Conservation (phyloP, 352 stramenopile species). For the Hyaloperonospora arabidopsidis region DNA sequence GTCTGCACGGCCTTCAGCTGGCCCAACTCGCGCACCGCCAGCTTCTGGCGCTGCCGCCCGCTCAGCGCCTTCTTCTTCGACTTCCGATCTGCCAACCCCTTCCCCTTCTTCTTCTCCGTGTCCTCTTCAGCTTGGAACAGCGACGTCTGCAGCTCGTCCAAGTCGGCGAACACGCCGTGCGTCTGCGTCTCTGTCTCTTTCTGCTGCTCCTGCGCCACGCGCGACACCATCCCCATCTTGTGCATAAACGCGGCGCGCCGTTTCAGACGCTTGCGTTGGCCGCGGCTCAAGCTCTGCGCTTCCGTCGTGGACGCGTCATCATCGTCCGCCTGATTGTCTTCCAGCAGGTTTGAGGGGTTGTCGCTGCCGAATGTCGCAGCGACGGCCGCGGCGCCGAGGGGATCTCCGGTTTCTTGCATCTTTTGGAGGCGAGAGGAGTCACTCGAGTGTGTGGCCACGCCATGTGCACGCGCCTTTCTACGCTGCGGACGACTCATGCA, state of each 20-base stretch:
- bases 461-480: slow-evolving; percentile 54
- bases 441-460: slow-evolving; percentile 39
- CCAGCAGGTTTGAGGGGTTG: slow-evolving; percentile 4
- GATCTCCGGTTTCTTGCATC: slow-evolving; percentile 13
- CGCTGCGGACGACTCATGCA: slow-evolving; percentile 47
- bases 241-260: slow-evolving; percentile 72
- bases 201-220: slow-evolving; percentile 49
- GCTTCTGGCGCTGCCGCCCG: slow-evolving; percentile 75
- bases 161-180: slow-evolving; percentile 57
- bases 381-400: slow-evolving; percentile 47
- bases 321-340: slow-evolving; percentile 37
- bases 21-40: slow-evolving; percentile 73
- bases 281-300: slow-evolving; percentile 52
- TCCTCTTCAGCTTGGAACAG: slow-evolving; percentile 54
- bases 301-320: slow-evolving; percentile 24
- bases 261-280: slow-evolving; percentile 80
- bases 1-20: slow-evolving; percentile 82
- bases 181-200: slow-evolving; percentile 37
- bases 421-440: slow-evolving; percentile 24
- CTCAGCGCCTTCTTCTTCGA: slow-evolving; percentile 66
- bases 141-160: slow-evolving; percentile 63
- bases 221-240: slow-evolving; percentile 80
- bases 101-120: slow-evolving; percentile 18
- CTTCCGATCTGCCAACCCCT: slow-evolving; percentile 10
- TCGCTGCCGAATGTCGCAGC: slow-evolving; percentile 46